Evolutionary conservation across 768 basidiomycete species (phyloP).

Genomic region (Cystofilobasidium macerans): DNA sequence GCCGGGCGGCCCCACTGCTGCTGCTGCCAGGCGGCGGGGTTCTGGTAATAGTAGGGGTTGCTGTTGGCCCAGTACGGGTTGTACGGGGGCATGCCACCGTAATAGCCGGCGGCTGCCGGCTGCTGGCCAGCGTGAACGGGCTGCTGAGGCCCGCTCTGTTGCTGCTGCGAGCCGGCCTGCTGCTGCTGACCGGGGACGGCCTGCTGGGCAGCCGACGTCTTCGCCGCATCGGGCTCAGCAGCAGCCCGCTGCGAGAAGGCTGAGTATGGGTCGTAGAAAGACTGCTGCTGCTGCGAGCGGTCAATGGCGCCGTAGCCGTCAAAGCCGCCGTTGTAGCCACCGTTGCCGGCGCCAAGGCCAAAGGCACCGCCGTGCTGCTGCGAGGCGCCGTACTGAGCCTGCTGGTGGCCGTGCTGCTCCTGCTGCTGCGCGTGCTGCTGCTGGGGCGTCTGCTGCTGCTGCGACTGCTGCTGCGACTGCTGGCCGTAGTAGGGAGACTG

Average conservation of each 20-base stretch:
- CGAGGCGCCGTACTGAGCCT: conserved; percentile 28
- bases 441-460: conserved; percentile 26
- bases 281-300: conserved; percentile 27
- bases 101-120: conserved; percentile 21
- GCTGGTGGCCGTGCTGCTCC: conserved; percentile 7
- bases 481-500: conserved; percentile 27
- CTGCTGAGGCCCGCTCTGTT: conserved; percentile 22
- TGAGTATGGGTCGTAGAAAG: conserved; percentile 26
- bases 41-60: conserved; percentile 25
- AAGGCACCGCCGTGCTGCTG: conserved; percentile 14
- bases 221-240: conserved; percentile 13
- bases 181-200: conserved; percentile 28
- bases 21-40: conserved; percentile 25
- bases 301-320: neutral
- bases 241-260: conserved; percentile 16
- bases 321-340: neutral
- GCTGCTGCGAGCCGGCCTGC: conserved; percentile 23
- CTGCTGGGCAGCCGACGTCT: conserved; percentile 28
- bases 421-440: conserved; percentile 13
- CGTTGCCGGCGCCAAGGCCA: neutral
- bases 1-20: conserved; percentile 25
- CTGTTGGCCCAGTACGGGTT: conserved; percentile 26
- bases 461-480: conserved; percentile 29
- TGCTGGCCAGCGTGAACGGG: conserved; percentile 22
- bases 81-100: conserved; percentile 24